A percentile compares a stretch with the other conserved stretches of the same genome.
Conservation (phyloP, 2,329 filamentous ascomycete genomes). For the Fusarium sp. region DNA sequence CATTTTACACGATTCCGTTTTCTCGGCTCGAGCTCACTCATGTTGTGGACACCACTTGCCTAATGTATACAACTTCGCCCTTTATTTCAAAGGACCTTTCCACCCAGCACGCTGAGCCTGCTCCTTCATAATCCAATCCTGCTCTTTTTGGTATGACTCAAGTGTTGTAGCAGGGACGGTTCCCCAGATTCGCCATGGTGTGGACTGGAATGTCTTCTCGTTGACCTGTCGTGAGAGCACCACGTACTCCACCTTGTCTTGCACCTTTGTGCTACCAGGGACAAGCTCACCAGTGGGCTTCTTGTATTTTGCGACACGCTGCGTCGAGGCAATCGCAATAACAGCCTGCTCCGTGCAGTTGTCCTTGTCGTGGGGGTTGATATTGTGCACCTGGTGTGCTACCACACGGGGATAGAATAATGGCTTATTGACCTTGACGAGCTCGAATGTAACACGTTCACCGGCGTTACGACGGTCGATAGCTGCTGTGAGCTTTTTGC, state of each 20-base stretch:
- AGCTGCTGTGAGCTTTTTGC: conserved; percentile 61
- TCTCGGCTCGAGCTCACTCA: conserved; percentile 2
- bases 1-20: conserved; percentile 37
- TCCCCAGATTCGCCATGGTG: conserved; percentile 74
- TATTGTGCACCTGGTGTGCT: conserved; percentile 63
- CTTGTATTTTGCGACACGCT: conserved; percentile 61
- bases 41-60: not conserved
- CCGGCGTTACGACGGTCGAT: conserved; percentile 62
- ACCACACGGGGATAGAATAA: conserved; percentile 61
- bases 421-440: conserved; percentile 60
- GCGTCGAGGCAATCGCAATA: conserved; percentile 68
- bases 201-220: conserved; percentile 58
- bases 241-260: conserved; percentile 71
- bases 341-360: conserved; percentile 62
- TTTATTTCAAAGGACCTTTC: conserved; percentile 39
- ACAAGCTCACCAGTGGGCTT: conserved; percentile 53
- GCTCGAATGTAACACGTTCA: conserved; percentile 63
- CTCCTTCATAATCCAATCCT: conserved; percentile 50
- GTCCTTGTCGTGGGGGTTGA: conserved; percentile 57
- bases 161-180: conserved; percentile 66
- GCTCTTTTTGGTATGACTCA: conserved; percentile 53
- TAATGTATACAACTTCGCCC: not conserved
- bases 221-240: conserved; percentile 65
- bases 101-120: conserved; percentile 50
- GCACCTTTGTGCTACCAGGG: conserved; percentile 60